Evolutionary conservation across 1,284 basidiomycete species (phyloP).

Genomic region (Ustilago sp.): DNA sequence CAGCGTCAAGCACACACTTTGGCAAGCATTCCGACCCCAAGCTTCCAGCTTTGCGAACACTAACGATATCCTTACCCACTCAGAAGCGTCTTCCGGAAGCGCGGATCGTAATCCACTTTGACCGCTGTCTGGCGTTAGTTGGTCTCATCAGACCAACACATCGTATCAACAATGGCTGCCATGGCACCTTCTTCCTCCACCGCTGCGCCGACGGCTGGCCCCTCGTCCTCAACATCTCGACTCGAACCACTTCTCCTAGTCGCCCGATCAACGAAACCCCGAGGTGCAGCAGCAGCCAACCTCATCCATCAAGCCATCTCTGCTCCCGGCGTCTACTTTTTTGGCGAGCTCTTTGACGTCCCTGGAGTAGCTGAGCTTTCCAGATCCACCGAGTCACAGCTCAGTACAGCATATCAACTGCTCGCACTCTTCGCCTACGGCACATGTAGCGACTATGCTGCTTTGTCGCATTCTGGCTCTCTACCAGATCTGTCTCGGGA

Average conservation of each 20-base stretch:
- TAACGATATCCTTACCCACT: background rate
- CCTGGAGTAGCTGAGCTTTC: slow-evolving; percentile 79
- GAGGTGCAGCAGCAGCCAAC: slow-evolving; percentile 90
- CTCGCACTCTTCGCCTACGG: slow-evolving; percentile 89
- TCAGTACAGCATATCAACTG: slow-evolving; percentile 69
- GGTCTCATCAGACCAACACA: background rate
- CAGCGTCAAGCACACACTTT: background rate
- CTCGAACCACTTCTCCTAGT: slow-evolving; percentile 86
- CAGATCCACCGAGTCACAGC: slow-evolving; percentile 48
- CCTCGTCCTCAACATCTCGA: slow-evolving; percentile 29
- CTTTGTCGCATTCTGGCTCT: background rate
- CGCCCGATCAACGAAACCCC: slow-evolving; percentile 79
- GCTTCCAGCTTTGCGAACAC: background rate
- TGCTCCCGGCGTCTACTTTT: slow-evolving; percentile 88
- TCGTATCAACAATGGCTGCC: slow-evolving; percentile 23
- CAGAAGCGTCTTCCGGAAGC: background rate
- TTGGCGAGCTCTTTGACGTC: slow-evolving; percentile 84
- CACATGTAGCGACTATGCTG: slow-evolving; percentile 77
- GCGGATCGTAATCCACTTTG: background rate
- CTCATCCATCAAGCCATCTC: slow-evolving; percentile 85
- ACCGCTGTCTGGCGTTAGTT: background rate
- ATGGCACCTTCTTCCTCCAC: slow-evolving; percentile 15
- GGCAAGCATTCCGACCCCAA: background rate
- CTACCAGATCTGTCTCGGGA: slow-evolving; percentile 73
- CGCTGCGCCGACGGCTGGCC: slow-evolving; percentile 2